Base-by-base conservation (phyloP, 495 filamentous ascomycete genomes). In the Trichoderma reesei region DNA sequence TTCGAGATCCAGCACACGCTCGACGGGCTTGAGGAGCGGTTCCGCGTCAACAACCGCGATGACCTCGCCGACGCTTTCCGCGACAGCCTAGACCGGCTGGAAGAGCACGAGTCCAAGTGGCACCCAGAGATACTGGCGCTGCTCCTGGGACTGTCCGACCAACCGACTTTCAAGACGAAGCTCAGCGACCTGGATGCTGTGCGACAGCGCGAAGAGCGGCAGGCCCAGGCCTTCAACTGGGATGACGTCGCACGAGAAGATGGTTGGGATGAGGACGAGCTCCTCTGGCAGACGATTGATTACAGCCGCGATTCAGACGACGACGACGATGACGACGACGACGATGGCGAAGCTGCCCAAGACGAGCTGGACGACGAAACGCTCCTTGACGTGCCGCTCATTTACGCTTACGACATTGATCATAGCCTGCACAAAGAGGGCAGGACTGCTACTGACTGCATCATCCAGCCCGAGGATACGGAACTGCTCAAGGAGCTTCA, bases 21-120 rank as follows among this genome's bases (percentile, higher is more conserved):
- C 5, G 83, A 87, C 31, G 94, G 94, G 3, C 79, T 96, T 18
- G 88, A 91, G 66, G 94, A 98, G 74, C 93, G 93, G 68, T 96
- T 96, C 72, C 82, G 84, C 44, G 80, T 97, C 59, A 78, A 89
- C 38, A 86, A 88, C 72, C 82, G 86, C 64, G 92, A 96, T 71
- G 83, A 86, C 16, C 73, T 96, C 34, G 91, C 90, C n/a, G 86
- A 91, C 66, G 90, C 89, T 8, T 79, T 97, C 13, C 75, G 80
- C 26, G 70, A 72, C 26, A 86, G 91, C 31, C 73, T 92, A 33
- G 75, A 80, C 11, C 83, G 86, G 64, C 73, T 95, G 18, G 72
- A 84, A 14, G 70, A 66, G 26, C 71, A 76, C 34, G 76, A 75
- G 10, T 76, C 76, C 62, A 82, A 85, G 73, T 90, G 80, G 83